Evolutionary conservation across 2,329 filamentous ascomycete genomes (phyloP), one percentile per base, ranked within the genome.

Genomic region (Clonostachys solani): DNA sequence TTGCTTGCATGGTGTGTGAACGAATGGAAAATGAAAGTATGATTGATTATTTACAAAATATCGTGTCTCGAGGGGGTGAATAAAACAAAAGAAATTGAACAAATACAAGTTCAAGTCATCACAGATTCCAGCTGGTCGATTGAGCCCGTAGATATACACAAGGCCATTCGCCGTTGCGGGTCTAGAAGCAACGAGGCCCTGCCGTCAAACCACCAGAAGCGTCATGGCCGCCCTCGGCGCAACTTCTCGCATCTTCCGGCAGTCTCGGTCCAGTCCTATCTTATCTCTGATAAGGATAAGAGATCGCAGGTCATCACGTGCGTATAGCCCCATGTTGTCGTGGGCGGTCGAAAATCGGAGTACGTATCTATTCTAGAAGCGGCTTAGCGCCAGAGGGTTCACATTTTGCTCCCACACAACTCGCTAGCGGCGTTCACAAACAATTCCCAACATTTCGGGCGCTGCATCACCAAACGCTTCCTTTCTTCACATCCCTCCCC

Each of bases 401-500:
- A 64, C 62, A 66, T 64, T 70, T 69, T 63, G 65, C 65, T 64
- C 66, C 69, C 66, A 69, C 47, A 49, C 45, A 69, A 68, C 61
- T 67, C 64, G 63, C 58, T 65, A 67, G 64, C 55, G 61, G 62
- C 62, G 54, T 59, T 64, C 66, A 67, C 64, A 67, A 64, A 67
- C 63, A 67, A 68, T 62, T 67, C 62, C 53, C 64, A 42, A 63
- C 64, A 63, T 66, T 66, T 65, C 57, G 64, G 64, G 64, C 58
- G 58, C 47, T 56, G 36, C 36, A 66, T 60, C 65, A 62, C 52
- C 55, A 62, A 57, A 42, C 44, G 36, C 44, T 60, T 65, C 59
- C 60, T 61, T 62, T 60, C 59, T 57, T 45, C 36, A 36, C 47
- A 46, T 55, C 54, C 54, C 59, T 60, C 59, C 63, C 50, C 55